Base-by-base conservation (phyloP, 768 basidiomycete species). In the Podaxis sp. region DNA sequence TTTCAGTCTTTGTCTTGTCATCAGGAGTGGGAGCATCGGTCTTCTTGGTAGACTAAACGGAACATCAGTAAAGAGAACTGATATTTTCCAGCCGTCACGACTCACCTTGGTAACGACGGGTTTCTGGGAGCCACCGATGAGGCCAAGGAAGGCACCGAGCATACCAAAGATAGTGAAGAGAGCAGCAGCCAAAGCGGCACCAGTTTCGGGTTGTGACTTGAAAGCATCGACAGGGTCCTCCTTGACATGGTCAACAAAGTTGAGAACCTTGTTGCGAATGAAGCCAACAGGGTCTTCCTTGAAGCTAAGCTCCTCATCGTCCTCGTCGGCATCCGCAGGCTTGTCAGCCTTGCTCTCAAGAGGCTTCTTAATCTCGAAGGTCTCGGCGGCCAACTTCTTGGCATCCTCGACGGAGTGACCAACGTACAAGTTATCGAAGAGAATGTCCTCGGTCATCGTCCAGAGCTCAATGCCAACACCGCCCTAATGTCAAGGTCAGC, bases 391-490 rank as follows among this genome's bases (percentile, higher is more conserved):
- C 68, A 99, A 77, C 11, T 79, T 76, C 75, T 91, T 87, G 65
- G 97, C 97, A 64, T 96, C 94, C 42, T 87, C 86, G 63, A 86
- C 72, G 19, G 95, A 96, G 82, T 95, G 90, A 63, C 95, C 95
- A 63, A 99, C 76, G 80, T 95, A 99, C 72, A 99, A 87, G 80
- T 94, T 95, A 77, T 93, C 87, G 74, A 95, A 96, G 68, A 95
- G 83, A 69, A 95, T 95, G 72, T 93, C 89, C 76, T 92, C 92
- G 48, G 96, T 96, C 97, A 99, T 99, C 52, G 96, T 96, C 97
- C 97, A 99, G 69, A 99, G 87, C 77, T 99, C 97, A 68, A 99
- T 96, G 71, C 96, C 96, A 65, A 97, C 86, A 78, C 95, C 95
- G 68, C 93, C 92, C 90, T 92, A 63, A 24, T 55, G 9, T 38